Evolutionary conservation across 177 flowering plant species (phyloP).

Genomic region (Vitis hybrid): DNA sequence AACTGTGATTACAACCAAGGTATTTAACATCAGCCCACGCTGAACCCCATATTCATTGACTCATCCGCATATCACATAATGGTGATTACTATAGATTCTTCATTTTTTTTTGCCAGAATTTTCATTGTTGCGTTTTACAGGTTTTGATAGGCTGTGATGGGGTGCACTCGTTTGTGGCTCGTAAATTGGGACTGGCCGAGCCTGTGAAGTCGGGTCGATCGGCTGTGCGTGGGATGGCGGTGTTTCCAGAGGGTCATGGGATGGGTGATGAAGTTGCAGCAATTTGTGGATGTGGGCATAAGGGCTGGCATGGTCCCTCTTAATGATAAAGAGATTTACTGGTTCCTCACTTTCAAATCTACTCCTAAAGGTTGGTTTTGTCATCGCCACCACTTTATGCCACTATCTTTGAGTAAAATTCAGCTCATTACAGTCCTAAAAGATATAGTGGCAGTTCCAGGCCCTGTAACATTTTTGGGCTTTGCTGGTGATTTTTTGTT

Average conservation of each 20-base stretch:
- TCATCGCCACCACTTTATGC: not conserved
- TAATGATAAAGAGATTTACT: conserved; percentile 29
- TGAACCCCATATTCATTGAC: not conserved
- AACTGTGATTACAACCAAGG: conserved; percentile 34
- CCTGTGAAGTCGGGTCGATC: conserved; percentile 30
- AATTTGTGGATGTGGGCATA: conserved; percentile 16
- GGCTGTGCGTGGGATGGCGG: conserved; percentile 36
- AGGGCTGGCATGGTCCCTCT: conserved; percentile 33
- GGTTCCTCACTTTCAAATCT: conserved; percentile 22
- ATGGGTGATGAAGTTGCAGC: conserved; percentile 20
- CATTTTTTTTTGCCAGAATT: too few relatives aligned
- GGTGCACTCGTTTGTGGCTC: conserved; percentile 40
- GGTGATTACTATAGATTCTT: too few relatives aligned
- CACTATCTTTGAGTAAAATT: not conserved
- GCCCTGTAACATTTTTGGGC: too few relatives aligned
- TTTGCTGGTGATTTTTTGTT: too few relatives aligned
- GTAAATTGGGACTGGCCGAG: conserved; percentile 37
- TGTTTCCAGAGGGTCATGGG: conserved; percentile 38
- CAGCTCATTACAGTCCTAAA: too few relatives aligned
- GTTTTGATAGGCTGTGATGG: conserved; percentile 55
- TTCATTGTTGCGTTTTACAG: conserved; percentile 3
- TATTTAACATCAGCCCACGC: not conserved
- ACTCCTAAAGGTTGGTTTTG: conserved; percentile 7
- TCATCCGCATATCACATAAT: not conserved
- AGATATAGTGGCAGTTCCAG: too few relatives aligned